A percentile compares a stretch with the other conserved stretches of the same genome.
phyloP scores from a whole-genome alignment of 805 yeast species.

The Wickerhamomyces subpelliculosus region DNA sequence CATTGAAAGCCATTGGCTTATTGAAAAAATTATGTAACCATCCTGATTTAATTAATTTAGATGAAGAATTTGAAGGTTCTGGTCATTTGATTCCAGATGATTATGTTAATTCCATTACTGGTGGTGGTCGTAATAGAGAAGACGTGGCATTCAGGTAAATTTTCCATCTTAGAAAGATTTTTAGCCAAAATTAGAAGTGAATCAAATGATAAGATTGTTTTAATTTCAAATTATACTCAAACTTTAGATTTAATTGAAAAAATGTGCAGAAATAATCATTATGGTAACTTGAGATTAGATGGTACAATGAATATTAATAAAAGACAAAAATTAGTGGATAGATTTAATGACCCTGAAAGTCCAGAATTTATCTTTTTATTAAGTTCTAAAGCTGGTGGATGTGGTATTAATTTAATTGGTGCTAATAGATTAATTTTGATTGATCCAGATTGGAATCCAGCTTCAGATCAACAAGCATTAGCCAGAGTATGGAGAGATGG shows the following conservation, averaged over 20 bases:
- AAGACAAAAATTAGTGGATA: slow-evolving; percentile 86
- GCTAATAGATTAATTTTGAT: slow-evolving; percentile 84
- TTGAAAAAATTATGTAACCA: slow-evolving; percentile 91
- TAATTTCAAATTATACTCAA: slow-evolving; percentile 91
- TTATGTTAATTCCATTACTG: slow-evolving; percentile 39
- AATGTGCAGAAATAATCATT: slow-evolving; percentile 68
- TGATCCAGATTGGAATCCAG: slow-evolving; percentile 98
- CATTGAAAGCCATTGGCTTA: slow-evolving; percentile 82
- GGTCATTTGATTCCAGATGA: slow-evolving; percentile 67
- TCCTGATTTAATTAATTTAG: slow-evolving; percentile 75
- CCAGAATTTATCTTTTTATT: slow-evolving; percentile 81
- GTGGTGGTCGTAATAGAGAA: slow-evolving; percentile 56
- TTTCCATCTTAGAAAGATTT: slow-evolving; percentile 78
- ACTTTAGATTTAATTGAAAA: slow-evolving; percentile 86
- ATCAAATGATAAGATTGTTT: slow-evolving; percentile 90
- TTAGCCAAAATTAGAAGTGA: slow-evolving; percentile 67
- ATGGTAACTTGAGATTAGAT: slow-evolving; percentile 78
- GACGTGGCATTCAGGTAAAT: slow-evolving; percentile 83
- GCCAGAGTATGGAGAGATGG: slow-evolving; percentile 99
- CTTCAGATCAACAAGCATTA: slow-evolving; percentile 94
- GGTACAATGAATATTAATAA: slow-evolving; percentile 91
- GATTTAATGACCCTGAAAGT: slow-evolving; percentile 85
- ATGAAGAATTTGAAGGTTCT: slow-evolving; percentile 71
- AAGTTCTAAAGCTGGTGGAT: slow-evolving; percentile 97
- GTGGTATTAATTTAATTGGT: slow-evolving; percentile 95